Percentiles rank a stretch among this genome's conserved stretches.
Conservation (phyloP, 1,284 basidiomycete genomes). For the Cryptococcus floricola region DNA sequence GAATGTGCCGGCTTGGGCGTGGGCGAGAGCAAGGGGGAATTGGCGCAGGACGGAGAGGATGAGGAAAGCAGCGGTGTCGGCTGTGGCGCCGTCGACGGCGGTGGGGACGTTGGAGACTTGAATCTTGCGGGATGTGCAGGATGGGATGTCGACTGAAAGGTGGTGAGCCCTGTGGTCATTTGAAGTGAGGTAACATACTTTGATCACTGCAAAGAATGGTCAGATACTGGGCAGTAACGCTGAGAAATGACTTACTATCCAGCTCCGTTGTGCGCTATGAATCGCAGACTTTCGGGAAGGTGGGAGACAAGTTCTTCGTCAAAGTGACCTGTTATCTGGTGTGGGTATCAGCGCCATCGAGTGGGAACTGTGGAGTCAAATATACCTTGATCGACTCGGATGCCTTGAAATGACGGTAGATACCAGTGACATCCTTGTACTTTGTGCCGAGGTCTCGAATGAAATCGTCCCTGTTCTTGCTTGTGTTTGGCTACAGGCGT, state of each 20-base stretch:
- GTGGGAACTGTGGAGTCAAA: background rate
- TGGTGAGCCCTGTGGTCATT: background rate
- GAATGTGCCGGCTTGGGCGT: conserved; percentile 49
- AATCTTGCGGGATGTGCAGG: conserved; percentile 43
- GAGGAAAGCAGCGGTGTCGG: conserved; percentile 78
- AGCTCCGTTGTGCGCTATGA: conserved; percentile 27
- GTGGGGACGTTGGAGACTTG: conserved; percentile 77
- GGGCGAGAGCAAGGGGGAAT: conserved; percentile 65
- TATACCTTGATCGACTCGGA: conserved; percentile 24
- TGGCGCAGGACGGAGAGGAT: conserved; percentile 72
- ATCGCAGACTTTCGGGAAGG: conserved; percentile 15
- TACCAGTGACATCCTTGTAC: conserved; percentile 19
- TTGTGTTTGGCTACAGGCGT: conserved; percentile 14
- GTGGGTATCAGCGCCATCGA: background rate
- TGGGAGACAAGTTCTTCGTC: conserved; percentile 20
- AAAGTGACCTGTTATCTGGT: conserved; percentile 23
- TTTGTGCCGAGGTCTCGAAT: conserved; percentile 16
- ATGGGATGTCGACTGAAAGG: conserved; percentile 55
- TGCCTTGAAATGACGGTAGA: conserved; percentile 32
- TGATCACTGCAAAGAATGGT: conserved; percentile 14
- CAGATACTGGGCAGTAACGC: background rate
- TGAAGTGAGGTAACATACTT: conserved; percentile 1
- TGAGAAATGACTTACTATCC: conserved; percentile 15
- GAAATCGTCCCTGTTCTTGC: conserved; percentile 19
- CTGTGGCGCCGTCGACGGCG: conserved; percentile 83